These are phyloP conservation scores for Barnettozyma botsteinii DNA, from an alignment of 805 yeast species.

Conservation along the genomic window DNA sequence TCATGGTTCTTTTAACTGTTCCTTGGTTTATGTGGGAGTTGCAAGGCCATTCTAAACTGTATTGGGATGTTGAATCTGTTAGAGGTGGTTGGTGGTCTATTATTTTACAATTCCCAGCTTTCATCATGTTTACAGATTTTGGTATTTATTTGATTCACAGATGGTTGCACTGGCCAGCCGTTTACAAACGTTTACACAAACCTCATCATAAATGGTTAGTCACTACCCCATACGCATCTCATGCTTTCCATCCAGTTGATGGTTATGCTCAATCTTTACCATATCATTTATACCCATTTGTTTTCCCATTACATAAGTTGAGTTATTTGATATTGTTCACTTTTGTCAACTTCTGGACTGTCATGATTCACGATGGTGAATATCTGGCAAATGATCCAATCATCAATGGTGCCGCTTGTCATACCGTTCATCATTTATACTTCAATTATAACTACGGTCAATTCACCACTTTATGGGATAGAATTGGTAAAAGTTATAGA, in stretches of 20 bases:
- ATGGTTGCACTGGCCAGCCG: conserved; percentile 85
- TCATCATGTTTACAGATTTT: conserved; percentile 90
- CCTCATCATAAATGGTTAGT: conserved; percentile 99
- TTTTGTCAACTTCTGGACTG: conserved; percentile 96
- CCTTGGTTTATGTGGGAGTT: conserved; percentile 89
- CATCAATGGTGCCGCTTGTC: conserved; percentile 97
- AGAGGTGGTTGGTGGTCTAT: conserved; percentile 67
- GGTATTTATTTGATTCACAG: conserved; percentile 90
- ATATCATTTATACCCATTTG: conserved; percentile 84
- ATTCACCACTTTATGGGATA: conserved; percentile 97
- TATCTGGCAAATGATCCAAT: conserved; percentile 89
- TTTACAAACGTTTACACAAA: conserved; percentile 85
- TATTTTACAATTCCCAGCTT: conserved; percentile 62
- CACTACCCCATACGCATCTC: conserved; percentile 97
- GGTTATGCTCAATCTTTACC: conserved; percentile 93
- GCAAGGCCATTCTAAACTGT: conserved; percentile 76
- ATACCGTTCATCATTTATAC: conserved; percentile 92
- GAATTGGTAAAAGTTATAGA: conserved; percentile 90
- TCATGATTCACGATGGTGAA: conserved; percentile 97
- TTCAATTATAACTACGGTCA: conserved; percentile 98
- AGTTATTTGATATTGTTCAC: conserved; percentile 78
- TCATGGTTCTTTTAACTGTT: conserved; percentile 78
- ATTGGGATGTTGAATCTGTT: conserved; percentile 55
- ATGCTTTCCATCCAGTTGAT: conserved; percentile 97
- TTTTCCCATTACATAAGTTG: conserved; percentile 88